These are phyloP conservation scores for Silene conica DNA, from an alignment of 148 eudicot genomes.

Conservation along the genomic window DNA sequence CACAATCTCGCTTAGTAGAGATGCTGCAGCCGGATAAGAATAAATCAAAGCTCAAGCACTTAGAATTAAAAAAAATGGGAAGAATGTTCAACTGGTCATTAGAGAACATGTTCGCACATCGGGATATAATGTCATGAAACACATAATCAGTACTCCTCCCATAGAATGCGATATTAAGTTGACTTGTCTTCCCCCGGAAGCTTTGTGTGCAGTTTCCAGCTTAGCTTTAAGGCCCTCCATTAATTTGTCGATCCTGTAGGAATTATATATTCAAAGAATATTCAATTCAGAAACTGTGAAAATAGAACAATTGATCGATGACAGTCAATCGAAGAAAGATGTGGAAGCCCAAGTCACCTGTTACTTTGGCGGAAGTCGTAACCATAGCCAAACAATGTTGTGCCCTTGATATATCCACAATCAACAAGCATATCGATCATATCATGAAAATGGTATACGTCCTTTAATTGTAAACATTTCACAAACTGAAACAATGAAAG, in stretches of 20 bases:
- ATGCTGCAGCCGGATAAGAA: neutral
- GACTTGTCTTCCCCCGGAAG: slow-evolving; percentile 82
- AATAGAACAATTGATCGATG: neutral
- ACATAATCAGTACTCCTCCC: slow-evolving; percentile 84
- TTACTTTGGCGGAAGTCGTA: slow-evolving; percentile 97
- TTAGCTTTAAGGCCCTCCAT: slow-evolving; percentile 76
- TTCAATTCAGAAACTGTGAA: neutral
- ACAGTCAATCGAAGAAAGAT: neutral
- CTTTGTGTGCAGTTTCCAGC: slow-evolving; percentile 68
- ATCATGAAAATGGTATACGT: slow-evolving; percentile 88
- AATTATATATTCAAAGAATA: neutral
- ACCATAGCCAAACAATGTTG: slow-evolving; percentile 90
- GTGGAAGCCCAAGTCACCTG: slow-evolving; percentile 43
- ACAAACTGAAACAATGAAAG: slow-evolving; percentile 52
- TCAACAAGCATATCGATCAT: slow-evolving; percentile 90
- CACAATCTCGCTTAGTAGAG: slow-evolving; percentile 1
- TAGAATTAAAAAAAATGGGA: neutral
- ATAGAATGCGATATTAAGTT: slow-evolving; percentile 93
- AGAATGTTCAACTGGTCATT: slow-evolving; percentile 16
- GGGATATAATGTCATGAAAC: slow-evolving; percentile 67
- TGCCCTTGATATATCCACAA: slow-evolving; percentile 88
- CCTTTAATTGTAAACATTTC: slow-evolving; percentile 55
- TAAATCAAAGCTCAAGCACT: neutral
- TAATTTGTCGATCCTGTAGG: slow-evolving; percentile 57
- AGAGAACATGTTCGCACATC: slow-evolving; percentile 51